A percentile compares a stretch with the other conserved stretches of the same genome.
Evolutionary conservation across 805 yeast species (phyloP).

Genomic region (Teunomyces atbi): DNA sequence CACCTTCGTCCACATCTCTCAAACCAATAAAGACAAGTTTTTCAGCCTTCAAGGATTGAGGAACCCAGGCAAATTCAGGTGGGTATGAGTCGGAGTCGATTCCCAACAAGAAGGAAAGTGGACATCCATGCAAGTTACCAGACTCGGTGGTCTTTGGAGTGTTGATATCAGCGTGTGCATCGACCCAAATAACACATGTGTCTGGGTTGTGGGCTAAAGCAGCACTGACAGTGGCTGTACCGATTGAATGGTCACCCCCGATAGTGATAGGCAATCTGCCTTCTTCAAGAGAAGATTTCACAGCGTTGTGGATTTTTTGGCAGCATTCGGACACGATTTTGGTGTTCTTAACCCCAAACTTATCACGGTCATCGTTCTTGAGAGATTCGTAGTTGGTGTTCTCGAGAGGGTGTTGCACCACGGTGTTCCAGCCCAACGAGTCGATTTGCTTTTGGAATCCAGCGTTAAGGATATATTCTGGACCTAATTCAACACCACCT

Average conservation of each 20-base stretch:
- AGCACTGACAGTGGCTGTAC: conserved; percentile 89
- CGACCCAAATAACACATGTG: conserved; percentile 92
- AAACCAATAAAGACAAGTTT: conserved; percentile 91
- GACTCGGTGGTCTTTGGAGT: conserved; percentile 78
- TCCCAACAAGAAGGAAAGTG: conserved; percentile 88
- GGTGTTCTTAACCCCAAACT: conserved; percentile 67
- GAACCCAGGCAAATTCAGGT: conserved; percentile 78
- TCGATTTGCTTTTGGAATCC: conserved; percentile 67
- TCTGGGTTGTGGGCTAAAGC: conserved; percentile 77
- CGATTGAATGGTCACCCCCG: conserved; percentile 97
- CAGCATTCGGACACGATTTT: conserved; percentile 74
- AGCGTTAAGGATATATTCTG: conserved; percentile 69
- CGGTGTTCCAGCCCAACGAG: conserved; percentile 69
- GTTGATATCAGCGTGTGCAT: conserved; percentile 97
- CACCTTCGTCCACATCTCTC: conserved; percentile 89
- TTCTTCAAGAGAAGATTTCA: conserved; percentile 45
- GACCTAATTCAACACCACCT: conserved; percentile 92
- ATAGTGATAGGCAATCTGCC: conserved; percentile 71
- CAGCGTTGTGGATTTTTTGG: conserved; percentile 59
- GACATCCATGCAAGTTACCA: conserved; percentile 96
- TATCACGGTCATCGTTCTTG: conserved; percentile 44
- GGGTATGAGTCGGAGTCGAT: conserved; percentile 67
- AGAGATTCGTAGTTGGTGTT: conserved; percentile 43
- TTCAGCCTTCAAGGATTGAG: conserved; percentile 58
- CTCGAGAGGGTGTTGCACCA: conserved; percentile 53